Base-by-base conservation (phyloP, 2,329 filamentous ascomycete genomes). In the Colletotrichum agaves region DNA sequence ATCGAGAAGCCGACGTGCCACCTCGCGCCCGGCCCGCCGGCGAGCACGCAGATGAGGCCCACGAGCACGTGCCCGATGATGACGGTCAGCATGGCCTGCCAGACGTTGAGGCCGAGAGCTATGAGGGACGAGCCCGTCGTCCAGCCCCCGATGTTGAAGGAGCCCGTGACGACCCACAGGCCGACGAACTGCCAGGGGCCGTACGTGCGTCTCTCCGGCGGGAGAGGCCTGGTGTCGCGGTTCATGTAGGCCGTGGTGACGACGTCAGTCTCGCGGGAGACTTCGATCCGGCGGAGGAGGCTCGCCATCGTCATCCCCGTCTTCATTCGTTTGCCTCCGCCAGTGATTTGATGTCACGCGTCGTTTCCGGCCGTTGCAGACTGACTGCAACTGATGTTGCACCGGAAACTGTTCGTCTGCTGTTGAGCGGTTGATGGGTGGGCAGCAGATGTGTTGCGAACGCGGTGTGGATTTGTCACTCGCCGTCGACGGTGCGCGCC, bases 141-240 rank as follows among this genome's bases (percentile, higher is more conserved):
- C 75, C 75, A 77, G 19, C 75, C 75, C 33, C 75, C 75, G 3
- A 77, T 74, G 47, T 77, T 77, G 64, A 77, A 77, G 1, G 76
- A 78, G 5, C 75, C 75, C 0, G 75, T 77, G 31, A 77, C 71
- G 69, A 77, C 72, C 75, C 75, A 77, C 1, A 77, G 72, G 11
- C 73, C 73, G 15, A 77, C 72, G 61, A 77, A 77, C 35, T 75
- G 70, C 74, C 74, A 76, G 0, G 75, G 75, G 0, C 75, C 75
- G 63, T 77, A 77, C 1, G 74, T 75, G 12, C 75, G 72, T 3
- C 75, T 70, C 3, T 70, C 72, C 0, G 74, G 74, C 2, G 75
- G 74, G 8, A 77, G 67, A 0, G 75, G 76, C 1, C 75, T 66
- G 1, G 72, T 76, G 61, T 77, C 75, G 43, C 73, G 72, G 67